phyloP scores from a whole-genome alignment of 108 stramenopile genomes.

The Cylindrotheca closterium region DNA sequence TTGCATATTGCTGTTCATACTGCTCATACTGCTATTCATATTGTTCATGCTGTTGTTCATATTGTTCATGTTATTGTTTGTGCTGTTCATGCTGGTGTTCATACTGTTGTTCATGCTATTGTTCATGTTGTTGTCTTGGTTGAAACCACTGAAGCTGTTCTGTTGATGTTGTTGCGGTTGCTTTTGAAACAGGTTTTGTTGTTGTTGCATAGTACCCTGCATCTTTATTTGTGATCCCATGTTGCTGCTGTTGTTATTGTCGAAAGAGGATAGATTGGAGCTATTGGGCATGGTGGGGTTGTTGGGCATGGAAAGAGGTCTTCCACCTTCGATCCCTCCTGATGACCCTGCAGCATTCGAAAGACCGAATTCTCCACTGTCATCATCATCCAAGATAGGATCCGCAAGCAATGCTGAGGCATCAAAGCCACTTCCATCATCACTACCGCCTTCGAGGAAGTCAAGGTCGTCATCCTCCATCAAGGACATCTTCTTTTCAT shows the following conservation, averaged over 20 bases:
- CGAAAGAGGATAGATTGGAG: neutral
- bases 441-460: constrained; percentile 9
- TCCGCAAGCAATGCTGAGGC: constrained; percentile 7
- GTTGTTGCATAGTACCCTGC: neutral
- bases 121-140: neutral
- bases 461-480: neutral
- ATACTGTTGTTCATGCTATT: too few relatives aligned
- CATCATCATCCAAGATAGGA: constrained; percentile 20
- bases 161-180: neutral
- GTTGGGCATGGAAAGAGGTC: neutral
- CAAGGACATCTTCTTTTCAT: too few relatives aligned
- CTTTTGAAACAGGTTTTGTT: neutral
- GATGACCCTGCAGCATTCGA: neutral
- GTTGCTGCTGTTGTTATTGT: constrained; percentile 17
- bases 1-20: neutral
- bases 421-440: constrained; percentile 21
- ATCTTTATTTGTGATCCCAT: neutral
- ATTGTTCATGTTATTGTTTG: neutral
- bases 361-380: constrained; percentile 9
- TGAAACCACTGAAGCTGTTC: neutral
- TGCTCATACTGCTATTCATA: neutral
- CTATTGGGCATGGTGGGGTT: neutral
- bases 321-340: neutral
- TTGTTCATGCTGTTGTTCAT: neutral
- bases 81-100: neutral